These are phyloP conservation scores for Brassica nigra DNA, from an alignment of 345 rosid species.

Conservation along the genomic window DNA sequence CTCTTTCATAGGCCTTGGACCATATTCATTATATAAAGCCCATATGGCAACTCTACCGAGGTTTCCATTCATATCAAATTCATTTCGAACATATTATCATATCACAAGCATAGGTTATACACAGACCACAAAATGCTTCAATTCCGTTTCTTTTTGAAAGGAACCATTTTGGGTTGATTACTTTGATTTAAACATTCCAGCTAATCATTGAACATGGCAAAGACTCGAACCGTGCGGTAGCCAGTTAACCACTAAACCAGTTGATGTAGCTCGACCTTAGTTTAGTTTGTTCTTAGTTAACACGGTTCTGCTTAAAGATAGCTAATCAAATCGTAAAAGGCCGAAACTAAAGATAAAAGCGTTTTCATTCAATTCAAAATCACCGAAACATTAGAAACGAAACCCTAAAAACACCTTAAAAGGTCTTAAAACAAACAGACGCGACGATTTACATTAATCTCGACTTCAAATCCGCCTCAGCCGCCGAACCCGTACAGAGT, in stretches of 20 bases:
- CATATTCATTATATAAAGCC: background rate
- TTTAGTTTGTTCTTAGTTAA: background rate
- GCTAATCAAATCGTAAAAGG: background rate
- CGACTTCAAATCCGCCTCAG: background rate
- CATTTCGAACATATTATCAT: too few relatives aligned
- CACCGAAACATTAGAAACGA: background rate
- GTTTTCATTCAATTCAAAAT: background rate
- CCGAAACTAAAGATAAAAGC: too few relatives aligned
- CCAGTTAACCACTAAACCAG: too few relatives aligned
- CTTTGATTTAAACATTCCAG: too few relatives aligned
- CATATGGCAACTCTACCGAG: background rate
- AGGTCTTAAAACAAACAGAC: background rate
- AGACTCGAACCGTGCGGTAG: too few relatives aligned
- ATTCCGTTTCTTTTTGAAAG: too few relatives aligned
- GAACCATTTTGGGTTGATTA: too few relatives aligned
- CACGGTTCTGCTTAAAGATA: background rate
- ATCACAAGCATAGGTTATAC: too few relatives aligned
- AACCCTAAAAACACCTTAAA: background rate
- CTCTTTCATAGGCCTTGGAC: background rate
- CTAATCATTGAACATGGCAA: too few relatives aligned
- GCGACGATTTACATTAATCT: background rate
- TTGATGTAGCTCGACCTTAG: too few relatives aligned
- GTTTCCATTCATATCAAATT: background rate
- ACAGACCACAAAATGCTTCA: too few relatives aligned
- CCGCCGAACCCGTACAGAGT: conserved; percentile 43